These are phyloP conservation scores for Rhodotorula glutinis DNA, from an alignment of 1,284 basidiomycete genomes.

Conservation along the genomic window DNA sequence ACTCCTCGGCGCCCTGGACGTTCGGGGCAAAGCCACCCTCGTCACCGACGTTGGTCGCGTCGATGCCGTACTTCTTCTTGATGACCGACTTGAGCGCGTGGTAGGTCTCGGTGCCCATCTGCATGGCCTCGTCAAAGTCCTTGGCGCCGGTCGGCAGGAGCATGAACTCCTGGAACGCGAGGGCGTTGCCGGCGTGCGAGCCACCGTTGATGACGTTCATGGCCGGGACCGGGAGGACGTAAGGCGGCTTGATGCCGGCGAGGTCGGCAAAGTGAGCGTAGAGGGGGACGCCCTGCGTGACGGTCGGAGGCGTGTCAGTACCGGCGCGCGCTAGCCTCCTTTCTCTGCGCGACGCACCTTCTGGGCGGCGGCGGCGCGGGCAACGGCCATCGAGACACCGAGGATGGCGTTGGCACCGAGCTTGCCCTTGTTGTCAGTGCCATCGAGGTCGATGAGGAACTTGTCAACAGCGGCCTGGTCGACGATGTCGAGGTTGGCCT, in stretches of 20 bases:
- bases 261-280: conserved; percentile 96
- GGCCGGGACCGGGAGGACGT: conserved; percentile 82
- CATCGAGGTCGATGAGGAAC: conserved; percentile 97
- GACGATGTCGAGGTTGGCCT: conserved; percentile 80
- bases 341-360: conserved; percentile 52
- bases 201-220: conserved; percentile 99
- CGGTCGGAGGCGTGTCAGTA: neutral
- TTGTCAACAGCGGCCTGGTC: conserved; percentile 96
- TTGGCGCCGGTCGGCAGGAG: conserved; percentile 89
- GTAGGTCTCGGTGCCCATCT: conserved; percentile 97
- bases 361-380: conserved; percentile 89
- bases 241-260: conserved; percentile 89
- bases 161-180: conserved; percentile 99
- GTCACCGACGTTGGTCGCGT: conserved; percentile 99
- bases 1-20: conserved; percentile 93
- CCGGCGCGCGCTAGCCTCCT: neutral
- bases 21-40: conserved; percentile 99
- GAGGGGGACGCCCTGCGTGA: conserved; percentile 71
- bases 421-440: conserved; percentile 98
- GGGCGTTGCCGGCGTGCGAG: conserved; percentile 98
- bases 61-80: conserved; percentile 97
- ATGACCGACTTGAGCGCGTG: conserved; percentile 99
- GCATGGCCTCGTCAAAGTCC: conserved; percentile 94
- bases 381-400: conserved; percentile 94
- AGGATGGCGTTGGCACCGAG: conserved; percentile 99